Percentiles rank a stretch among this genome's conserved stretches.
Evolutionary conservation across 768 basidiomycete genomes (phyloP).

Genomic region (Grammothele lineata): DNA sequence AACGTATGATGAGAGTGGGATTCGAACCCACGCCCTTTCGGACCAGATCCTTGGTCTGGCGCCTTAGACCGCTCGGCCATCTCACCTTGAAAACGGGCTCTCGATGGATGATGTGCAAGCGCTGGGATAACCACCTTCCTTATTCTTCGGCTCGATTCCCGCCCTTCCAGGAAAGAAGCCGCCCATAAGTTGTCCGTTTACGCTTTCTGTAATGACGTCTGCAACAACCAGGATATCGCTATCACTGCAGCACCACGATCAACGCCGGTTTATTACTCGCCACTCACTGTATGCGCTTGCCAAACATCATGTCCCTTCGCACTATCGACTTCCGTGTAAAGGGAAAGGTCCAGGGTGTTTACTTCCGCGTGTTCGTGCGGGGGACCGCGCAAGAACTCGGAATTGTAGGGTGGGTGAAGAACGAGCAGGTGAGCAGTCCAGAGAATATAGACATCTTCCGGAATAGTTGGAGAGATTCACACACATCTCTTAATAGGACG

Average conservation of each 20-base stretch:
- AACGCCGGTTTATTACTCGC: too few relatives aligned
- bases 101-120: too few relatives aligned
- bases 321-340: constrained; percentile 16
- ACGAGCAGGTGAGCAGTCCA: constrained; percentile 14
- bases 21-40: constrained; percentile 51
- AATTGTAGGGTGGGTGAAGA: constrained; percentile 20
- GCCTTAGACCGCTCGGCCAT: constrained; percentile 91
- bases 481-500: constrained; percentile 1
- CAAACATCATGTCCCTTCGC: constrained; percentile 9
- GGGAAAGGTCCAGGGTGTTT: constrained; percentile 21
- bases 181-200: too few relatives aligned
- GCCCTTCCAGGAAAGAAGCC: too few relatives aligned
- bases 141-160: too few relatives aligned
- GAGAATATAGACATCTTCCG: neutral
- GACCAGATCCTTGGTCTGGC: constrained; percentile 55
- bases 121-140: too few relatives aligned
- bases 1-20: constrained; percentile 37
- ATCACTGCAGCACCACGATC: too few relatives aligned
- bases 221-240: too few relatives aligned
- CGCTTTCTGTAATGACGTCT: too few relatives aligned
- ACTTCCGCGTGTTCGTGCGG: constrained; percentile 17
- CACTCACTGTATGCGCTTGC: too few relatives aligned
- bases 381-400: constrained; percentile 15
- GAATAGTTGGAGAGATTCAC: neutral
- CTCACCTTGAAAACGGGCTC: too few relatives aligned